Percentiles rank a stretch among this genome's conserved stretches.
These are phyloP conservation scores for Colletotrichum kahawae DNA, from an alignment of 2,329 filamentous ascomycete species.

Conservation along the genomic window DNA sequence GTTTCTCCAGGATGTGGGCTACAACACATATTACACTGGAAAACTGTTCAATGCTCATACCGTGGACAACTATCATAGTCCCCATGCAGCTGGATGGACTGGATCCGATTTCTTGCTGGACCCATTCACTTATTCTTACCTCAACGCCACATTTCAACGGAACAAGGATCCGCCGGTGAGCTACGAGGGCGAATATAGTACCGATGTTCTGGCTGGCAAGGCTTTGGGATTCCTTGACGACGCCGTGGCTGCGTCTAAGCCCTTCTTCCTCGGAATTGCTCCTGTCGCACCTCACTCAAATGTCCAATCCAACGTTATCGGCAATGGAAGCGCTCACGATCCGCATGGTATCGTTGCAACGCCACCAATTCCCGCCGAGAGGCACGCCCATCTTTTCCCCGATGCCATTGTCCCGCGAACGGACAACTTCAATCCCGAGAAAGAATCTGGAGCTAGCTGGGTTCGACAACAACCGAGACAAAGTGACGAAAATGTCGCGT, in stretches of 20 bases:
- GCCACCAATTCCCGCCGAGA: conserved; percentile 44
- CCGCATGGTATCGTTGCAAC: conserved; percentile 29
- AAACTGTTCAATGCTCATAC: conserved; percentile 58
- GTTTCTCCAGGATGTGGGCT: conserved; percentile 55
- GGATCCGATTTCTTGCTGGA: conserved; percentile 61
- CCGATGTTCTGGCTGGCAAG: conserved; percentile 65
- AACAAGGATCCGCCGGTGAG: conserved; percentile 52
- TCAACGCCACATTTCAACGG: conserved; percentile 67
- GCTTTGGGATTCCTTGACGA: conserved; percentile 66
- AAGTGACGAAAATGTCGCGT: conserved; percentile 33
- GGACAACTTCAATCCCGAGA: conserved; percentile 65
- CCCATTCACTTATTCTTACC: conserved; percentile 70
- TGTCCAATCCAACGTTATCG: conserved; percentile 29
- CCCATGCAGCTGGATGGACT: conserved; percentile 61
- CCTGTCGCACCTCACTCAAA: conserved; percentile 72
- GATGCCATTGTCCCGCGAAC: conserved; percentile 64
- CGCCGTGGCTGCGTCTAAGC: conserved; percentile 55
- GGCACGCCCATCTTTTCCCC: conserved; percentile 65
- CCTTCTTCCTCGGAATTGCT: conserved; percentile 71
- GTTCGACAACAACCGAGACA: conserved; percentile 39
- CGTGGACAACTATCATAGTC: conserved; percentile 51
- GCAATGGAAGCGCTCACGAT: neutral
- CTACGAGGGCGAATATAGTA: conserved; percentile 40
- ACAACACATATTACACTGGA: conserved; percentile 57
- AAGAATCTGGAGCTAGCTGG: conserved; percentile 46